Base-by-base conservation (phyloP, 768 basidiomycete genomes). In the Lentinula sp. region DNA sequence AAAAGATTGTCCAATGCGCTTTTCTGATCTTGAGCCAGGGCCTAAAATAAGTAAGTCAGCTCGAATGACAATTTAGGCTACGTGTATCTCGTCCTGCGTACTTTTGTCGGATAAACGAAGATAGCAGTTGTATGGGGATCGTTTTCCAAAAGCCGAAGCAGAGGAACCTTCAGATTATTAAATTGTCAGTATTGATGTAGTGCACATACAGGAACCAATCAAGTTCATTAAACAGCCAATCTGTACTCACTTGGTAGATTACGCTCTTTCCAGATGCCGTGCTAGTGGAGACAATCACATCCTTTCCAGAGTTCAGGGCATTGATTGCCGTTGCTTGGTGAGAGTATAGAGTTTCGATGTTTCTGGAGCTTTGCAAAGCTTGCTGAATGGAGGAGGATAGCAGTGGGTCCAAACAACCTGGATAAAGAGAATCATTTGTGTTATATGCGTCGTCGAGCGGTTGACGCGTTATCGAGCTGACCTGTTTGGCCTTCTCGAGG, bases 211-310 rank as follows among this genome's bases (percentile, higher is more conserved):
- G 8, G 21, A 18, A 48, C 28, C 28, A 28, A 28, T 28, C 28
- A 28, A 28, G 28, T 28, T 28, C 28, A 28, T 28, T 3, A 28
- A 28, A 28, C 28, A 3, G 28, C 28, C 28, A 28, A 16, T 15
- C 15, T 43, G 31, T 11, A 56, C 66, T 35, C 61, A 87, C 91
- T 76, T 93, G 91, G 70, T 93, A 94, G 46, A 93, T 91, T 13
- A 93, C 75, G 72, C 90, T 93, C 74, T 93, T 94, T 3, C 92
- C 92, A 4, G 91, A 93, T 6, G 93, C 93, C 7, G 94, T 96
- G 64, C 87, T 88, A 0, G 93, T 95, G 4, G 92, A 94, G 32
- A 95, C 89, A 39, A 95, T 90, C 28, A 94, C 91, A 70, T 93
- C 78, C 59, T 80, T 80, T 6, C 82, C 82, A 55, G 69, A 66